A percentile compares a stretch with the other conserved stretches of the same genome.
These are phyloP conservation scores for Echinochloa phyllopogon DNA, from an alignment of 176 grass and related monocot species.

Conservation along the genomic window DNA sequence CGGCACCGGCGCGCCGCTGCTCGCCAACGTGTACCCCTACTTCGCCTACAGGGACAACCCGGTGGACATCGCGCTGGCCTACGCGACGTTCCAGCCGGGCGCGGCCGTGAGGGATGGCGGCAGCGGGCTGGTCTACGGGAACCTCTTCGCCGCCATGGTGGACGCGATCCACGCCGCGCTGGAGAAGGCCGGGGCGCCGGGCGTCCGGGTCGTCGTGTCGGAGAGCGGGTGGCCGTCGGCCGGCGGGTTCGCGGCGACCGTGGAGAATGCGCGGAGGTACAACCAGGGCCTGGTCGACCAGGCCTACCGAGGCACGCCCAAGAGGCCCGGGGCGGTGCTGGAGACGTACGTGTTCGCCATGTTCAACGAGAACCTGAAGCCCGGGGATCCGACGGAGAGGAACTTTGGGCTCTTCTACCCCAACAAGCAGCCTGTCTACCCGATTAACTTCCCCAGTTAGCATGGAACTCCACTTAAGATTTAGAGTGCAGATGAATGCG, in stretches of 20 bases:
- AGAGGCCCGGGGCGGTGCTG: neutral
- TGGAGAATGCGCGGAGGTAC: conserved; percentile 7
- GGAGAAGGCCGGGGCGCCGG: neutral
- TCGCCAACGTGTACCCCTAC: conserved; percentile 3
- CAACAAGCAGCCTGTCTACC: neutral
- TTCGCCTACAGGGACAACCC: neutral
- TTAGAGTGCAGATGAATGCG: neutral
- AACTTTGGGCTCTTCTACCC: conserved; percentile 17
- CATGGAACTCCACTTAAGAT: neutral
- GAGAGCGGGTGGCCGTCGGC: conserved; percentile 13
- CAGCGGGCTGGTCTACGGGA: neutral
- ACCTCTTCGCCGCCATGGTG: neutral
- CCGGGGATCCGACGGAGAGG: neutral
- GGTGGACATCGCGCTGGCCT: neutral
- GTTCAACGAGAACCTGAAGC: conserved; percentile 11
- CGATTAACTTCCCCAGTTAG: neutral
- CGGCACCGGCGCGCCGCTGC: neutral
- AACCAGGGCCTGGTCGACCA: conserved; percentile 3
- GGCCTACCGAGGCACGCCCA: neutral
- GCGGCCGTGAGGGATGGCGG: neutral
- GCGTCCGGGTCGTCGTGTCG: neutral
- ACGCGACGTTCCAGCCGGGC: conserved; percentile 2
- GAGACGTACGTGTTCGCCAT: conserved; percentile 12
- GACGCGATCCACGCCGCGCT: conserved; percentile 12
- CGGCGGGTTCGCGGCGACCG: neutral